Base-by-base conservation (phyloP, 164 flowering plant species). In the Houttuynia cordata region DNA sequence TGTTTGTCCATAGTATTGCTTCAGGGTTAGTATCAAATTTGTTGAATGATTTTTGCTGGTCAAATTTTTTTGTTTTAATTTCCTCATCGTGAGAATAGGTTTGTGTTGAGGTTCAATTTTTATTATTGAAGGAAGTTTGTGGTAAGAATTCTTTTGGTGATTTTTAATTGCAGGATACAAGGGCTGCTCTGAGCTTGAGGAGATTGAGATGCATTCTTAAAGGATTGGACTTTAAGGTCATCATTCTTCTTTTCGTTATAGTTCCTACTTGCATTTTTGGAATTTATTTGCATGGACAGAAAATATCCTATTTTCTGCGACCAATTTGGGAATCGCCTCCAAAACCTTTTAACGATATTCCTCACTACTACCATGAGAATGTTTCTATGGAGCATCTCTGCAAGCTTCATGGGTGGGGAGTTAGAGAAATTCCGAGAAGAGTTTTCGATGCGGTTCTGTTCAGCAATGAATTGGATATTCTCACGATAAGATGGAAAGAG, bases 301-400 rank as follows among this genome's bases (percentile, higher is more conserved):
- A 88, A 71, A 72, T 91, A 25, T 60, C 88, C 24, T 88, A 83
- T 68, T 86, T 91, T 59, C 70, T 91, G 21, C 77, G 97, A 58
- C 97, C 97, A 0, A 57, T 91, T 19, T 91, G 97, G 97, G 94
- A 91, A 62, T 73, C 84, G 24, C 93, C 97, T 30, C 97, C 96
- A 9, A 86, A 83, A 73, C 87, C 97, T 3, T 91, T 91, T 62
- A 68, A 62, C 39, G 67, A 66, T 19, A 69, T 91, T 54, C 86
- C 97, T 0, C 96, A 91, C 62, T 91, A 86, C 62, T 86, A 85
- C 62, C 79, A 86, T 62, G 88, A 88, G 64, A 84, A 91, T 60
- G 81, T 86, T 51, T 63, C 89, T 0, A 88, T 84, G 96, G 86
- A 79, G 71, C 70, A 68, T 65, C 93, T 86, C 24, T 91, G 97